A percentile compares a stretch with the other conserved stretches of the same genome.
Conservation (phyloP, 2,329 filamentous ascomycete genomes). For the Ascochyta lentis region DNA sequence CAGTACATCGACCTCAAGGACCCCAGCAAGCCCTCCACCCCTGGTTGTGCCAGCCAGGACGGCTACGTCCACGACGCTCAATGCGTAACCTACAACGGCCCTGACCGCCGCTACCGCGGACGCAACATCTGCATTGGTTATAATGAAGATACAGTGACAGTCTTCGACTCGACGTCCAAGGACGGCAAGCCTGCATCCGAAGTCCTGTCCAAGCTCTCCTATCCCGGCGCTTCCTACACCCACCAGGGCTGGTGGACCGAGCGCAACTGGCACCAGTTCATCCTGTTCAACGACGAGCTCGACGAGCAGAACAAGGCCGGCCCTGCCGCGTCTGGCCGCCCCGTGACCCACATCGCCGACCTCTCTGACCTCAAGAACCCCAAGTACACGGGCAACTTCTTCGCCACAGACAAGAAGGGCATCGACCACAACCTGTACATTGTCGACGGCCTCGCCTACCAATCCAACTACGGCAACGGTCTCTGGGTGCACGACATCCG, state of each 20-base stretch:
- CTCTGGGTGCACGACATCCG: constrained; percentile 50
- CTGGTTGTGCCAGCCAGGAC: constrained; percentile 60
- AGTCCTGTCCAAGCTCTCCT: constrained; percentile 62
- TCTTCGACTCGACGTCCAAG: constrained; percentile 61
- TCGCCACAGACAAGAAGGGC: constrained; percentile 44
- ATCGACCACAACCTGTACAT: constrained; percentile 58
- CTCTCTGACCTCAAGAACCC: constrained; percentile 43
- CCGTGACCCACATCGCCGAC: constrained; percentile 46
- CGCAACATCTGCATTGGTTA: constrained; percentile 64
- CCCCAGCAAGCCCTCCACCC: constrained; percentile 58
- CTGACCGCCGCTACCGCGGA: constrained; percentile 56
- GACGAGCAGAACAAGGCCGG: constrained; percentile 40
- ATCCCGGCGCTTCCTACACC: constrained; percentile 62
- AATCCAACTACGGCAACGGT: constrained; percentile 52
- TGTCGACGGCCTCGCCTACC: constrained; percentile 50
- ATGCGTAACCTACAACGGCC: constrained; percentile 62
- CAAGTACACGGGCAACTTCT: constrained; percentile 51
- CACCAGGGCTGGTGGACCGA: constrained; percentile 65
- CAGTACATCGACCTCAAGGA: constrained; percentile 66
- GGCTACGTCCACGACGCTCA: constrained; percentile 69
- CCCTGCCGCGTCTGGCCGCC: constrained; percentile 39
- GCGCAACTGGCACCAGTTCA: constrained; percentile 42
- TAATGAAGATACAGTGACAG: constrained; percentile 61
- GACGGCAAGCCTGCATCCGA: constrained; percentile 61
- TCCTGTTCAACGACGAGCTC: constrained; percentile 45